A percentile compares a stretch with the other conserved stretches of the same genome.
Evolutionary conservation across 805 yeast genomes (phyloP).

Genomic region (Maudiozyma turicensis): DNA sequence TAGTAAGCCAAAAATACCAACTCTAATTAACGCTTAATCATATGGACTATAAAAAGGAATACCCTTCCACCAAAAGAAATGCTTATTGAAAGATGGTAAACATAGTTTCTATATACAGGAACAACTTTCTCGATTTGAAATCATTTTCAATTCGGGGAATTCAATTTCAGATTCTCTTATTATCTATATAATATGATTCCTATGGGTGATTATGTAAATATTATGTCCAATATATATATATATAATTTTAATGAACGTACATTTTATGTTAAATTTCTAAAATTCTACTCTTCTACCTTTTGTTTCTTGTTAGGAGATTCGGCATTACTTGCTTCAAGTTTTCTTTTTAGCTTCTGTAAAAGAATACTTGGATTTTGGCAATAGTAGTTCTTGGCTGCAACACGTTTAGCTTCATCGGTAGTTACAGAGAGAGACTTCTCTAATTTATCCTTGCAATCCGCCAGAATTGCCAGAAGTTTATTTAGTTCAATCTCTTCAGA

Average conservation of each 20-base stretch:
- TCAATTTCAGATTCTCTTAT: neutral
- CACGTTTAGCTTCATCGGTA: constrained; percentile 50
- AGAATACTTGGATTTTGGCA: constrained; percentile 49
- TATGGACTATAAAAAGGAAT: neutral
- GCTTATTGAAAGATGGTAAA: neutral
- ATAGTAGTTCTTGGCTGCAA: constrained; percentile 55
- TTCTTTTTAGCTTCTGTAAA: constrained; percentile 44
- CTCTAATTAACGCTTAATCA: constrained; percentile 21
- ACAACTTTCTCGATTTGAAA: too few species aligned
- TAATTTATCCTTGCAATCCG: constrained; percentile 39
- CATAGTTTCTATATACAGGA: neutral
- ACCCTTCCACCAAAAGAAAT: neutral
- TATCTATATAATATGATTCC: neutral
- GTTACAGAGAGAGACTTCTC: constrained; percentile 37
- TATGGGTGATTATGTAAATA: constrained; percentile 6
- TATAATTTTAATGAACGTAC: neutral
- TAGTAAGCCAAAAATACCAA: constrained; percentile 24
- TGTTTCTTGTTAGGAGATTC: constrained; percentile 10
- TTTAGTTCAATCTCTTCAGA: constrained; percentile 29
- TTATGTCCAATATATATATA: neutral
- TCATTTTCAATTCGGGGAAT: neutral
- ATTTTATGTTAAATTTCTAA: neutral
- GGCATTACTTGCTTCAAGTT: constrained; percentile 16
- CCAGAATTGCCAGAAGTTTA: constrained; percentile 36
- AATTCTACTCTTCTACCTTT: constrained; percentile 1